Conservation (phyloP, 441 rosid genomes). For the Croton laevigatus region DNA sequence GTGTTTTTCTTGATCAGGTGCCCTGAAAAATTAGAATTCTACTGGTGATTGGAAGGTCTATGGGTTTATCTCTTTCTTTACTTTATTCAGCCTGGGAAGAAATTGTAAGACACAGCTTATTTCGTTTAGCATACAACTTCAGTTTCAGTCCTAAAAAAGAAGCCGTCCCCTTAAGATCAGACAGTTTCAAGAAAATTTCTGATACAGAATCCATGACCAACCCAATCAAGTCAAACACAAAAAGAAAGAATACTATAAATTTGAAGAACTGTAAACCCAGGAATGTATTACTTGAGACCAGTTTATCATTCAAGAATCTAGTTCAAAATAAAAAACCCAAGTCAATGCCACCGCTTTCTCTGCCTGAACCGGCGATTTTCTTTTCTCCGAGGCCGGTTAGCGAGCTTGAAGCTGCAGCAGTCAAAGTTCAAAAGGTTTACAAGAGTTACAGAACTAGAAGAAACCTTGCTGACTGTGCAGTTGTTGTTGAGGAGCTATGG, state of each 20-base stretch:
- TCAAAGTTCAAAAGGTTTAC: slow-evolving; percentile 78
- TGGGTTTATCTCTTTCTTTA: slow-evolving; percentile 43
- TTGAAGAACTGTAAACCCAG: slow-evolving; percentile 47
- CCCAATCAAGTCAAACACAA: slow-evolving; percentile 17
- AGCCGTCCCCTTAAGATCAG: slow-evolving; percentile 25
- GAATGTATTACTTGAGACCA: slow-evolving; percentile 38
- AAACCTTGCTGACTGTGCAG: slow-evolving; percentile 93
- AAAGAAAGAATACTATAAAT: slow-evolving; percentile 39
- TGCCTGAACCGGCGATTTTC: slow-evolving; percentile 46
- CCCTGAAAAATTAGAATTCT: background rate
- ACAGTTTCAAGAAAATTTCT: slow-evolving; percentile 33
- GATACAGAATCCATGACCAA: slow-evolving; percentile 35
- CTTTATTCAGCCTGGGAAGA: slow-evolving; percentile 38
- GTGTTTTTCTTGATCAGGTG: slow-evolving; percentile 18
- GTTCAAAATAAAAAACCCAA: slow-evolving; percentile 24
- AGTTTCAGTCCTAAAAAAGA: slow-evolving; percentile 18
- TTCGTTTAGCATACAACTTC: slow-evolving; percentile 23
- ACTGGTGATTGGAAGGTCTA: slow-evolving; percentile 11
- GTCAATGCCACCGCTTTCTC: slow-evolving; percentile 32
- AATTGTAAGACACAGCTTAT: slow-evolving; percentile 26
- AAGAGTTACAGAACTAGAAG: slow-evolving; percentile 88
- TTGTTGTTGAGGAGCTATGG: slow-evolving; percentile 90
- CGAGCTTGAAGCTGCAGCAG: slow-evolving; percentile 83
- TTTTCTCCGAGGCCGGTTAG: slow-evolving; percentile 65
- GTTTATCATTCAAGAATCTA: slow-evolving; percentile 47